Evolutionary conservation across 495 filamentous ascomycete species (phyloP).

Genomic region (Oidiodendron maius): DNA sequence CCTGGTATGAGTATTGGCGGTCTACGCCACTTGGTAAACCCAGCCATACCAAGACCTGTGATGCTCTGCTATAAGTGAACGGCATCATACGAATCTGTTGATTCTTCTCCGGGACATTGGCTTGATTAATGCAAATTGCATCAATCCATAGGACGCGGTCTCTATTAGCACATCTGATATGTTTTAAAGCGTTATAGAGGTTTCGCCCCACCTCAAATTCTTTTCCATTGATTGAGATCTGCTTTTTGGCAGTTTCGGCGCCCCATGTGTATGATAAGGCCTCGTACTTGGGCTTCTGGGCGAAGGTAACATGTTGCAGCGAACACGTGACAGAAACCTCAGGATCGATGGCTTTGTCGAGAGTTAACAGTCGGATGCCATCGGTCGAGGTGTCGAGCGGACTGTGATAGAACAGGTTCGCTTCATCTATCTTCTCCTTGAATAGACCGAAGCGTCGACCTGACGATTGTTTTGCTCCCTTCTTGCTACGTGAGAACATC

Average conservation of each 20-base stretch:
- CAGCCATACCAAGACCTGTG: constrained; percentile 4
- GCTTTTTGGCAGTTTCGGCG: not conserved
- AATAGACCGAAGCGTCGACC: too few species aligned
- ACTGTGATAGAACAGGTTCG: too few species aligned
- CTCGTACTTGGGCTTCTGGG: not conserved
- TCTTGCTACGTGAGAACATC: too few species aligned
- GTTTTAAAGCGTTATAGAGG: not conserved
- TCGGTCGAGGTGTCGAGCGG: not conserved
- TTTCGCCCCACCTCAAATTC: not conserved
- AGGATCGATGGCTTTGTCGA: not conserved
- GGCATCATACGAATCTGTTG: constrained; percentile 6
- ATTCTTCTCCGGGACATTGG: constrained; percentile 1
- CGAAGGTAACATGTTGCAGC: not conserved
- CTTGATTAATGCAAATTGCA: constrained; percentile 12
- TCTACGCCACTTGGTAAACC: too few species aligned
- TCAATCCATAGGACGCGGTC: constrained; percentile 3
- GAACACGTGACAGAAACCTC: not conserved
- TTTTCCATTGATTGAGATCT: not conserved
- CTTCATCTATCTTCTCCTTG: too few species aligned
- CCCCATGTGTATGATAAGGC: constrained; percentile 1
- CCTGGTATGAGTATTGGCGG: too few species aligned
- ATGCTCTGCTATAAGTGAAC: constrained; percentile 2
- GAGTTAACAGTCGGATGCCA: not conserved
- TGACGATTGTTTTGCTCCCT: too few species aligned
- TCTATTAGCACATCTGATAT: too few species aligned